Evolutionary conservation across 441 rosid species (phyloP), one percentile per base, ranked within the genome.

Genomic region (Heliophila coronopifolia): DNA sequence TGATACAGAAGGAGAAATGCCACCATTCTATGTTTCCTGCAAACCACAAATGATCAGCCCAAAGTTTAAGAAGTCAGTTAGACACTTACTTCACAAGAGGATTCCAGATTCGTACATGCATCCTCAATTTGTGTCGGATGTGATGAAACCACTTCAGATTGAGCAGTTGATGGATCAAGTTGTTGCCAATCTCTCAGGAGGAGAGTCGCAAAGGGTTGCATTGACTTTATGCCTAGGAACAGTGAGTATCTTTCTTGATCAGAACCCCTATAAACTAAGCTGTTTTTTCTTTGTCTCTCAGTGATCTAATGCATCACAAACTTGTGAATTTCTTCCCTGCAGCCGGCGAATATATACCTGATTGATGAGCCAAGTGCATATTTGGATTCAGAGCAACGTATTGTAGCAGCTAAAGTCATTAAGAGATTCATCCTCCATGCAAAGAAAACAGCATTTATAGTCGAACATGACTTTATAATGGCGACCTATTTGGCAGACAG

Each of bases 391-490:
- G 96, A 92, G 86, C 98, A 85, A 72, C 93, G 95, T 66, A 87
- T 87, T 22, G 83, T 84, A 66, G 98, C 98, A 49, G 83, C 94
- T 16, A 87, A 87, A 78, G 96, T 92, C 72, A 87, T 87, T 12
- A 85, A 92, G 83, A 77, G 96, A 67, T 92, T 87, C 60, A 92
- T 92, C 54, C 87, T 87, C 45, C 96, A 87, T 52, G 95, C 95
- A 0, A 92, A 87, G 86, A 92, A 87, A 72, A 92, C 96, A 16
- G 98, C 96, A 39, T 91, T 91, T 26, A 77, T 92, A 12, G 98
- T 92, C 19, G 98, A 92, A 73, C 98, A 92, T 65, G 96, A 92
- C 65, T 92, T 87, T 61, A 92, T 92, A 6, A 92, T 92, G 98
- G 96, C 96, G 3, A 74, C 87, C 7, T 92, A 87, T 71, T 73